phyloP scores from a whole-genome alignment of 441 rosid genomes.

The Pelargonium myrrhifolium region DNA sequence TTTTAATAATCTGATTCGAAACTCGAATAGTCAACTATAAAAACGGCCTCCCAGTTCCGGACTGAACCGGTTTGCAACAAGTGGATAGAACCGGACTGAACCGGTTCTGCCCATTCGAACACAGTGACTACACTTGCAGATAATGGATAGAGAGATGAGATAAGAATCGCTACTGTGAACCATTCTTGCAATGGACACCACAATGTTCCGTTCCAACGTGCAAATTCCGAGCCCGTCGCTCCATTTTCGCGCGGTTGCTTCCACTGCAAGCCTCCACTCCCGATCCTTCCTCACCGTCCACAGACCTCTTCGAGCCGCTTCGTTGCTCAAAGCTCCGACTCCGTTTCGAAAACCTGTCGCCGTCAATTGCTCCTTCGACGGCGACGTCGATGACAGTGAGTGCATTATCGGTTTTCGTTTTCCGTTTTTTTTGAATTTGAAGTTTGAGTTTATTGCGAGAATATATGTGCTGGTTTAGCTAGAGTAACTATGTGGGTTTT shows the following conservation, averaged over 20 bases:
- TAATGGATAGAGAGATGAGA: too few relatives aligned
- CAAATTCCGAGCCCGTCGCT: slow-evolving; percentile 17
- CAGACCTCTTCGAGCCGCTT: neutral
- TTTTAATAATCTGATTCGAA: too few relatives aligned
- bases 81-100: too few relatives aligned
- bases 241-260: slow-evolving; percentile 9
- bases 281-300: slow-evolving; percentile 1
- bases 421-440: neutral
- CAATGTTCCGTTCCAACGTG: neutral
- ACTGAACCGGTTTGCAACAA: too few relatives aligned
- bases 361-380: slow-evolving; percentile 33
- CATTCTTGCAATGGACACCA: neutral
- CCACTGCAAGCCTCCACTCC: slow-evolving; percentile 1
- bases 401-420: slow-evolving; percentile 7
- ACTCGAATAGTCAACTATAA: too few relatives aligned
- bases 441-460: neutral
- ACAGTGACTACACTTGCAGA: too few relatives aligned
- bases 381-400: slow-evolving; percentile 41
- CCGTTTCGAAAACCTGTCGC: slow-evolving; percentile 21
- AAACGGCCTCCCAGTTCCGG: too few relatives aligned
- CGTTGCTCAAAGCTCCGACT: neutral
- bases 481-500: too few relatives aligned
- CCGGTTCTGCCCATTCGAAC: too few relatives aligned
- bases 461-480: too few relatives aligned
- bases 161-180: too few relatives aligned